A percentile compares a stretch with the other conserved stretches of the same genome.
Conservation (phyloP, 73 alveolate species). For the Paramecium octaurelia region DNA sequence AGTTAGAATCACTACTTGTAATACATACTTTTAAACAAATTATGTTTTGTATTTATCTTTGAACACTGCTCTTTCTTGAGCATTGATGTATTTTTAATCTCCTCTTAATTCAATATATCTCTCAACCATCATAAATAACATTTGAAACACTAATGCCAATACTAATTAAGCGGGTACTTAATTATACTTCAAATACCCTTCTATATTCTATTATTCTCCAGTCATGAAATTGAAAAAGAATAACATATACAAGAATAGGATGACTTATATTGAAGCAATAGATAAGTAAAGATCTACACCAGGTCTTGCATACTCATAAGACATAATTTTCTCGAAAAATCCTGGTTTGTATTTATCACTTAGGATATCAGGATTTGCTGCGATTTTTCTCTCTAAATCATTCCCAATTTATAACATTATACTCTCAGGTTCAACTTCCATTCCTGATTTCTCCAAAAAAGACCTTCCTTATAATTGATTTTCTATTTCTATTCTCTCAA, state of each 20-base stretch:
- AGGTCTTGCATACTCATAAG: constrained; percentile 18
- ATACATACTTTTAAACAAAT: background rate
- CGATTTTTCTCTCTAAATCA: background rate
- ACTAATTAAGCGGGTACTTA: background rate
- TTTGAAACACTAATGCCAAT: background rate
- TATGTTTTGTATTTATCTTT: background rate
- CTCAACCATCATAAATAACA: constrained; percentile 7
- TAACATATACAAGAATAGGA: background rate
- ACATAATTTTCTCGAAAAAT: background rate
- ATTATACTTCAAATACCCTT: background rate
- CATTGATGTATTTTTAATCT: background rate
- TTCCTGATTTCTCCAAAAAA: background rate
- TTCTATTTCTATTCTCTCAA: background rate
- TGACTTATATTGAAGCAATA: background rate
- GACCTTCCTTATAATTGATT: background rate
- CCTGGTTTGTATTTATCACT: background rate
- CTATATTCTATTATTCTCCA: background rate
- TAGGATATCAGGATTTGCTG: background rate
- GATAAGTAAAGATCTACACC: background rate
- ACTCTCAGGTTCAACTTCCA: background rate
- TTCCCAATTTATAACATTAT: background rate
- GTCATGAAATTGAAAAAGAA: background rate
- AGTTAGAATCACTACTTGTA: background rate
- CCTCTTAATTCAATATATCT: constrained; percentile 18
- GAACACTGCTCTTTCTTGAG: background rate